phyloP scores from a whole-genome alignment of 228 moss, liverwort and hornwort species.

The Sphagnum fallax region DNA sequence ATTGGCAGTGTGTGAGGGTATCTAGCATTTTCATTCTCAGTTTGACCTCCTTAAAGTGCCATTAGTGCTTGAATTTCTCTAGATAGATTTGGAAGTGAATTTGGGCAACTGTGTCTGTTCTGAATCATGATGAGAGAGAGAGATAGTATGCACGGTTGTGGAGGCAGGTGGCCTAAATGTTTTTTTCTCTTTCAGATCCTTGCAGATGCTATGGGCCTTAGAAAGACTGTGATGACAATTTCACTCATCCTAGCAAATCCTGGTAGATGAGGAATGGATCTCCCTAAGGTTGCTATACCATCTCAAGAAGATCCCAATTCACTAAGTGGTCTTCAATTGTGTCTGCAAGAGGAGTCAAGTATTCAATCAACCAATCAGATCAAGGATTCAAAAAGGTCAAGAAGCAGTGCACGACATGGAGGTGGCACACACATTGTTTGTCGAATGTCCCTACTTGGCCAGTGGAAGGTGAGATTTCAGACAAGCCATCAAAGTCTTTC shows the following conservation, averaged over 20 bases:
- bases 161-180: no score
- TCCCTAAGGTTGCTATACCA: conserved; percentile 14
- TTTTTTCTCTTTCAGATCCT: conserved; percentile 44
- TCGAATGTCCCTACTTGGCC: conserved; percentile 89
- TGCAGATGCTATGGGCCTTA: conserved; percentile 92
- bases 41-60: no score
- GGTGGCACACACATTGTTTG: conserved; percentile 88
- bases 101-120: no score
- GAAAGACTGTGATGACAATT: conserved; percentile 90
- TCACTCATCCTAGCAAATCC: conserved; percentile 58
- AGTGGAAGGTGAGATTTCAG: conserved; percentile 66
- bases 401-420: conserved; percentile 45
- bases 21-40: no score
- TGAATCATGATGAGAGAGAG: no score
- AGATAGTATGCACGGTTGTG: no score
- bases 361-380: conserved; percentile 19
- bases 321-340: neutral
- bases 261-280: conserved; percentile 53
- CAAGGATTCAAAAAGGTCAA: conserved; percentile 22
- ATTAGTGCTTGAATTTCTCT: no score
- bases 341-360: conserved; percentile 4
- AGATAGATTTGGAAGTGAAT: no score
- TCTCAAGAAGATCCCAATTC: conserved; percentile 3
- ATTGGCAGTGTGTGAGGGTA: no score
- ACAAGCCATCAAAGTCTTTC: no score